A percentile compares a stretch with the other conserved stretches of the same genome.
phyloP scores from a whole-genome alignment of 169 alveolate species.

The Cryptosporidium baileyi region DNA sequence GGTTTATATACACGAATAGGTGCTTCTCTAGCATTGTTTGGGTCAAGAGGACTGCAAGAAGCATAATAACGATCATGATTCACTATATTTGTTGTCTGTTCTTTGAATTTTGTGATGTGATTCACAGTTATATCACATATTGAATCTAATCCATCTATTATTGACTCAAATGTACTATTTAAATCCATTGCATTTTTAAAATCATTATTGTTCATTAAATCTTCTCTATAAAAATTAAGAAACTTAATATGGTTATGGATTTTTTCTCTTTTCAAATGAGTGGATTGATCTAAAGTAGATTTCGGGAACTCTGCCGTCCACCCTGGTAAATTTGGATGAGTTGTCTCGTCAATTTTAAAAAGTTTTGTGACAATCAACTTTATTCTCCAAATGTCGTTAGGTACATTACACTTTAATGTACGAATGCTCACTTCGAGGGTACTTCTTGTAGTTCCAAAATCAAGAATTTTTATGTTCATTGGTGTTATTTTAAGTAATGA shows the following conservation, averaged over 20 bases:
- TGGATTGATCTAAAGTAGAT: background rate
- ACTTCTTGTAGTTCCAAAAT: conserved; percentile 58
- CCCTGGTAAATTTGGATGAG: conserved; percentile 61
- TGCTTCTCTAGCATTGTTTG: conserved; percentile 48
- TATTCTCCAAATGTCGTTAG: conserved; percentile 67
- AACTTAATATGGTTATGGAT: conserved; percentile 22
- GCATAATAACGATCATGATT: conserved; percentile 9
- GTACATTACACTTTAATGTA: conserved; percentile 24
- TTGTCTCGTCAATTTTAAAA: conserved; percentile 33
- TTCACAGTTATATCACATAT: conserved; percentile 46
- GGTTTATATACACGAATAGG: conserved; percentile 46
- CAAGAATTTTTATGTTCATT: conserved; percentile 36
- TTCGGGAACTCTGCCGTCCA: conserved; percentile 65
- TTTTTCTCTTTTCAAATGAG: conserved; percentile 17
- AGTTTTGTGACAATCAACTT: conserved; percentile 32
- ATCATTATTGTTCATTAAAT: conserved; percentile 1
- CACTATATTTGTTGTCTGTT: conserved; percentile 3
- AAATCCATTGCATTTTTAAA: conserved; percentile 35
- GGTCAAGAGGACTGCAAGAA: conserved; percentile 67
- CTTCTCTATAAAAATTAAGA: conserved; percentile 13
- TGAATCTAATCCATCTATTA: conserved; percentile 56
- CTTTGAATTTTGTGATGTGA: conserved; percentile 56
- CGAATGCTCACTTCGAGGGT: conserved; percentile 53
- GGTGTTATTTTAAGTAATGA: conserved; percentile 35
- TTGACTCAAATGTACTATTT: conserved; percentile 58